A percentile compares a stretch with the other conserved stretches of the same genome.
Conservation (phyloP, 306 rosid species). For the Fragaria nilgerrensis region DNA sequence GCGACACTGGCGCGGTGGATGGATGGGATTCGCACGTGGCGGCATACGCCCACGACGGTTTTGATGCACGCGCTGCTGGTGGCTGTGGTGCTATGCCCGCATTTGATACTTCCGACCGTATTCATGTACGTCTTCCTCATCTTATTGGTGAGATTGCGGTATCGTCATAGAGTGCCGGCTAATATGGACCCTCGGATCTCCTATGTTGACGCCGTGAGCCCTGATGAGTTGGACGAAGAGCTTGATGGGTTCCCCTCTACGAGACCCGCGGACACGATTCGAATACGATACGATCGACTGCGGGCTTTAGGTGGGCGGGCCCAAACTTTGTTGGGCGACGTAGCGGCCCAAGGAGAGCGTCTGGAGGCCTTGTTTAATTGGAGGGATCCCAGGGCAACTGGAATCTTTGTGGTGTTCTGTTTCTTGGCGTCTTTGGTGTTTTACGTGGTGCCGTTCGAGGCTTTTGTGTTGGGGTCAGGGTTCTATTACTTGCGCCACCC, state of each 20-base stretch:
- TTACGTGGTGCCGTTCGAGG: slow-evolving; percentile 66
- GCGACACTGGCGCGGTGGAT: slow-evolving; percentile 55
- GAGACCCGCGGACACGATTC: slow-evolving; percentile 42
- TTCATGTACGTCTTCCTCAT: slow-evolving; percentile 76
- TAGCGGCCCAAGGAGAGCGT: slow-evolving; percentile 92
- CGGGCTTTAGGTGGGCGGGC: slow-evolving; percentile 80
- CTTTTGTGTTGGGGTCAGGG: slow-evolving; percentile 47
- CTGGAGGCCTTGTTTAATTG: slow-evolving; percentile 69
- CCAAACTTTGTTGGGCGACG: slow-evolving; percentile 65
- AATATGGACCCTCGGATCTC: slow-evolving; percentile 68
- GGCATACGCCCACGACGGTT: slow-evolving; percentile 67
- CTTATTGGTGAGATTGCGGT: slow-evolving; percentile 44
- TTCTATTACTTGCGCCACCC: slow-evolving; percentile 77
- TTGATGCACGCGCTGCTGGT: slow-evolving; percentile 50
- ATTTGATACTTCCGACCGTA: slow-evolving; percentile 56
- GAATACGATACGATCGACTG: slow-evolving; percentile 68
- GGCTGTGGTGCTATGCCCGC: slow-evolving; percentile 57
- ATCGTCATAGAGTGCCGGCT: slow-evolving; percentile 38
- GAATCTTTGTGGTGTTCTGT: slow-evolving; percentile 66
- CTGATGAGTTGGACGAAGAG: slow-evolving; percentile 82
- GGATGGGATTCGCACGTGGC: slow-evolving; percentile 71
- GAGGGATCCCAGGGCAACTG: slow-evolving; percentile 89
- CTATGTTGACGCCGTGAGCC: slow-evolving; percentile 60
- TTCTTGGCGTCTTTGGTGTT: slow-evolving; percentile 61
- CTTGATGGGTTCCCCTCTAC: slow-evolving; percentile 71